Base-by-base conservation (phyloP, 2,329 filamentous ascomycete species). In the Ophiostoma ulmi region DNA sequence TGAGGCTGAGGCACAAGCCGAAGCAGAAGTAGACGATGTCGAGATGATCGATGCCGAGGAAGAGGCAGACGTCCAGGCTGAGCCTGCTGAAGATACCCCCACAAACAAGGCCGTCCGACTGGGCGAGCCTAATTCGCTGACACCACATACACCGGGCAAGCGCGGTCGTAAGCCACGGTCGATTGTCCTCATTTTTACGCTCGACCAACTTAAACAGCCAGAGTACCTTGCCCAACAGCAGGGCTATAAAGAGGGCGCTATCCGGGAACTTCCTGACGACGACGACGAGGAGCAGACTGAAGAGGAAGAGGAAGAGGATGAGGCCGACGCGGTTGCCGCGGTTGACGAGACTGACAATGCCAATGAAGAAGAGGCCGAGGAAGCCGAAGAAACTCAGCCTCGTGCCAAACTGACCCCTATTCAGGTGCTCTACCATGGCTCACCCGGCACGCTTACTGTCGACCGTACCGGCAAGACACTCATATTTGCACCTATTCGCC, bases 121-220 rank as follows among this genome's bases (percentile, higher is more conserved):
- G 75, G 72, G 76, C 72, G 39, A 75, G 72, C 68, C 75, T 75
- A 69, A 79, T 69, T 75, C 78, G 58, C 41, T 76, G 44, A 72
- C 77, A 71, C 66, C 72, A 72, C 35, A 73, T 14, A 75, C 72
- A 10, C 78, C 75, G 69, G 75, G 70, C 14, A 38, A 22, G 22
- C 75, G 74, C 35, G 78, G 79, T 4, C 77, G 78, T 14, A 75
- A 75, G 38, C 76, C 75, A 72, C 76, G 78, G 74, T 77, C 77
- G 13, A 67, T 76, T 5, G 75, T 80, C 35, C 72, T 77, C 1
- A 72, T 78, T 2, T 78, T 80, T 64, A 76, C 73, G 52, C 76
- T 74, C 0, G 73, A 76, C 11, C 76, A 76, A 65, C 72, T 80
- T 36, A 77, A 76, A 35, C 68, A 74, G 26, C 66, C 64, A 3